Evolutionary conservation across 2,329 filamentous ascomycete species (phyloP), one percentile per base, ranked within the genome.

Genomic region (Fusarium setosum): DNA sequence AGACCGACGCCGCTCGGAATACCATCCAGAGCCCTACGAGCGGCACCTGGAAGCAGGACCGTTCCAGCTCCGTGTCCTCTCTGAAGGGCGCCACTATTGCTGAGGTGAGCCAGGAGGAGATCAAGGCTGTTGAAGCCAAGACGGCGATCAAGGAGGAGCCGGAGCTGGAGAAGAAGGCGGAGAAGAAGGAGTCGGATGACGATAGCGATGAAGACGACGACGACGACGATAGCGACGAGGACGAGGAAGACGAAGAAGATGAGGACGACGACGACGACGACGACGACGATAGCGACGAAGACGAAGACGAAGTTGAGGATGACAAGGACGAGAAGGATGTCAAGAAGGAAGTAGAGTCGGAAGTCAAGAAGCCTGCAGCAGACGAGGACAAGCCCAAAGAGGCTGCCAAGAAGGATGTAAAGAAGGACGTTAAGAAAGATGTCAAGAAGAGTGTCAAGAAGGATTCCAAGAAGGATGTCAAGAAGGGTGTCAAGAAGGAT

Each of bases 1-100:
- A 52, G 56, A 63, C 54, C 50, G 70, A 74, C 42, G 58, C 65
- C 17, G 66, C 72, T 5, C 71, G 72, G 18, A 72, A 74, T 49
- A 71, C 75, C 17, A 65, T 83, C 40, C 83, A 84, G 72, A 81
- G 78, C 62, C 82, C 79, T 15, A 80, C 77, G 24, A 79, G 73
- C 54, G 74, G 77, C 13, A 75, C 74, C 3, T 84, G 81, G 82
- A 81, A 78, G 63, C 73, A 79, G 6, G 75, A 55, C 10, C 65
- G 49, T 8, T 49, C 68, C 13, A 32, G 56, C 17, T 31, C 52
- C 24, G 26, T 52, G 32, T 24, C 40, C 34, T 49, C 64, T 32
- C 37, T 44, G 69, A 68, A 72, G 63, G 80, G 79, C 3, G 73
- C 78, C 4, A 56, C 66, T 5, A 69, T 81, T 13, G 70, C 66